These are phyloP conservation scores for Cladobotryum mycophilum DNA, from an alignment of 2,329 filamentous ascomycete species.

Conservation along the genomic window DNA sequence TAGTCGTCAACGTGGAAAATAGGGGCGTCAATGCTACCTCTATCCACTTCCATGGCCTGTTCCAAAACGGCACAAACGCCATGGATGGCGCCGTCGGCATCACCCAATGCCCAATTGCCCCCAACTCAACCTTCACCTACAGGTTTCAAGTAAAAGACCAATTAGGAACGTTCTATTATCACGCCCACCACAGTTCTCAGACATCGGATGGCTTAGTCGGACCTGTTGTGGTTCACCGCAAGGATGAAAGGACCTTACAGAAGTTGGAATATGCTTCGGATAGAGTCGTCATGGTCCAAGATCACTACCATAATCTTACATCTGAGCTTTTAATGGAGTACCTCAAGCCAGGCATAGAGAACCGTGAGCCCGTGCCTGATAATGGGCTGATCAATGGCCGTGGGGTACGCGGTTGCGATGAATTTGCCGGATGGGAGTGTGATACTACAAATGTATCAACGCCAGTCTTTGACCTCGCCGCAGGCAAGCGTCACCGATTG, in stretches of 20 bases:
- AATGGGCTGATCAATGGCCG: conserved; percentile 57
- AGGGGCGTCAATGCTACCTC: conserved; percentile 58
- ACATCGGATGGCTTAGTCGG: conserved; percentile 65
- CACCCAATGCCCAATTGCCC: conserved; percentile 61
- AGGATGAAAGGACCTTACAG: conserved; percentile 31
- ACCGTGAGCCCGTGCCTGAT: conserved; percentile 60
- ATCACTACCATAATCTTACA: conserved; percentile 62
- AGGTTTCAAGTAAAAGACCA: conserved; percentile 55
- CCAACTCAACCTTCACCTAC: conserved; percentile 58
- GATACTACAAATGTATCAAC: conserved; percentile 32
- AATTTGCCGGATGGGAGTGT: conserved; percentile 37
- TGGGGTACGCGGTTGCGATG: conserved; percentile 27
- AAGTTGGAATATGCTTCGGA: conserved; percentile 36
- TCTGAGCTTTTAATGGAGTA: conserved; percentile 47
- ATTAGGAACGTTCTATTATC: conserved; percentile 52
- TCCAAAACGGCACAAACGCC: conserved; percentile 65
- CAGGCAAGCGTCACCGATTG: conserved; percentile 55
- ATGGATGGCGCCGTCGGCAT: conserved; percentile 69
- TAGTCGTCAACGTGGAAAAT: conserved; percentile 65
- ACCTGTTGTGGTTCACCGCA: conserved; percentile 59
- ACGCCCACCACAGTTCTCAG: conserved; percentile 58
- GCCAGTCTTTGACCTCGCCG: conserved; percentile 41
- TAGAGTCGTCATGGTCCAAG: conserved; percentile 60
- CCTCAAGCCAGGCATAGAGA: conserved; percentile 46
- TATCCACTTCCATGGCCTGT: conserved; percentile 74